These are phyloP conservation scores for Annulohypoxylon moriforme DNA, from an alignment of 495 filamentous ascomycete species.

Conservation along the genomic window DNA sequence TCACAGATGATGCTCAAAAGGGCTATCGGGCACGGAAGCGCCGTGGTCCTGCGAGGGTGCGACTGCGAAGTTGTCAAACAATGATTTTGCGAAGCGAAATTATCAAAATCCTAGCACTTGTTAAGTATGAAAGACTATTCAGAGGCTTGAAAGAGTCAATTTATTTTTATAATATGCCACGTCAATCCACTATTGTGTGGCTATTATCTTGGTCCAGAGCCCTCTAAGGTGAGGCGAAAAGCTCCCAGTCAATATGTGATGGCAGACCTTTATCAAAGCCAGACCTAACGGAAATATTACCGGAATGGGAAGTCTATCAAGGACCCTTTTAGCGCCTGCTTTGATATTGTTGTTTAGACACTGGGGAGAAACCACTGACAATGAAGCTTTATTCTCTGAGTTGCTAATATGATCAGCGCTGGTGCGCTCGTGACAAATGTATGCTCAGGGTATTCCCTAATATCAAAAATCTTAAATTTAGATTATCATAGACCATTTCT, in stretches of 20 bases:
- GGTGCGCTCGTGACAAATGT: neutral
- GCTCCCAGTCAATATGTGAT: conserved; percentile 11
- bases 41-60: no score
- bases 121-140: conserved; percentile 11
- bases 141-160: conserved; percentile 4
- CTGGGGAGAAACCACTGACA: conserved; percentile 31
- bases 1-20: neutral
- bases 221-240: conserved; percentile 20
- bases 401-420: conserved; percentile 36
- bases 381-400: conserved; percentile 48
- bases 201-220: neutral
- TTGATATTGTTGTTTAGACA: conserved; percentile 42
- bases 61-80: conserved; percentile 2
- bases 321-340: conserved; percentile 37
- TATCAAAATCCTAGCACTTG: conserved; percentile 9
- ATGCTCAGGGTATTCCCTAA: neutral
- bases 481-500: conserved; percentile 28
- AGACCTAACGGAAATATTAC: conserved; percentile 9
- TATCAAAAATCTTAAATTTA: conserved; percentile 30
- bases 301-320: conserved; percentile 41
- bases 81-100: conserved; percentile 30
- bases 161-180: conserved; percentile 13
- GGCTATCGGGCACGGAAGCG: no score
- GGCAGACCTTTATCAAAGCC: conserved; percentile 2
- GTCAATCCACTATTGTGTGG: conserved; percentile 17